Base-by-base conservation (phyloP, 768 basidiomycete genomes). In the Rhodotorula paludigena region DNA sequence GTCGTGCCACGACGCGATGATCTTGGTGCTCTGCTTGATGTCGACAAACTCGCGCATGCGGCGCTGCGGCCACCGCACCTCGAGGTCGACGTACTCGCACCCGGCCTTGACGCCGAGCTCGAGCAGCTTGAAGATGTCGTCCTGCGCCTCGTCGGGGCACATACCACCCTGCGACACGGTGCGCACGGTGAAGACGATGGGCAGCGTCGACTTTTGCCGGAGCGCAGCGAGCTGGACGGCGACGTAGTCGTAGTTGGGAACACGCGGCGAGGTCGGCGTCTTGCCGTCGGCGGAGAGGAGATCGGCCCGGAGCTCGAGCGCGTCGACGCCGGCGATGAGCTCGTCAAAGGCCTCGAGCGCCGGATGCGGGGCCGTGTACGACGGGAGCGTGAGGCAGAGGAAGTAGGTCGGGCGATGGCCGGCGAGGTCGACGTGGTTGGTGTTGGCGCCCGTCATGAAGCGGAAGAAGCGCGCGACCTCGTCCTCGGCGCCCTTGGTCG, bases 1-100 rank as follows among this genome's bases (percentile, higher is more conserved):
- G 74, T 99, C 92, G 76, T 97, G 94, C 86, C 88, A 96, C 11
- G 92, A 96, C 0, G 91, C 89, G 64, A 99, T 87, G 75, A 97
- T 84, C 72, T 87, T 83, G 1, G 92, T 88, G 47, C 79, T 74
- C 0, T 89, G 86, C 77, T 92, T 94, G 60, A 80, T 81, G 20
- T 80, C 74, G 35, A 81, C 78, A 51, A 97, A 79, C 5, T 84
- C 82, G 38, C 82, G 81, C 64, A 93, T 84, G 56, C 81, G 75
- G 56, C 83, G 81, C 69, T 85, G 82, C 0, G 89, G 84, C 79
- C 87, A 86, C 1, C 86, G 83, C 62, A 89, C 85, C 78, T 99
- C 94, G 56, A 96, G 83, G 73, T 98, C 96, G 71, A 98, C 78
- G 77, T 92, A 99, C 78, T 98, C 96, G 64, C 90, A 87, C 12